Conservation (phyloP, 2,329 filamentous ascomycete genomes). For the Stylonectria norvegica region DNA sequence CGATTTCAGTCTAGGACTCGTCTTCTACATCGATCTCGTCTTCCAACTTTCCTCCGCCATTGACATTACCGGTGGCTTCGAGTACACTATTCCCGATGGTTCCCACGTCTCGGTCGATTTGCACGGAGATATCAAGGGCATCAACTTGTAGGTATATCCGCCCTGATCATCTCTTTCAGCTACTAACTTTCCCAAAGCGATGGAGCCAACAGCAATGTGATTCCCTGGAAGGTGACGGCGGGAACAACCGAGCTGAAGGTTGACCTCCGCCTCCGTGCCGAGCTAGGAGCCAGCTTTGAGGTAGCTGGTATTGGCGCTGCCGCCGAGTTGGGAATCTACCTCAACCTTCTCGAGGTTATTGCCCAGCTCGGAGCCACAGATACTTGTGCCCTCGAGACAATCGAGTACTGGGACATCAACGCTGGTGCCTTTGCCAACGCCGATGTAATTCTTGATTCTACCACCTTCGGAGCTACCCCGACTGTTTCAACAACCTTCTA, state of each 20-base stretch:
- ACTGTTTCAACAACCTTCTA: neutral
- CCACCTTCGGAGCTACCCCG: neutral
- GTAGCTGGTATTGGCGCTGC: neutral
- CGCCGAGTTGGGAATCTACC: neutral
- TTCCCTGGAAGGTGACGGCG: neutral
- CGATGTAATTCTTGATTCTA: neutral
- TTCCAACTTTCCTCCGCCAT: neutral
- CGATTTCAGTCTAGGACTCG: neutral
- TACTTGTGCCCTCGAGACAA: neutral
- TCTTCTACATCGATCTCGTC: neutral
- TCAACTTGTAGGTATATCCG: neutral
- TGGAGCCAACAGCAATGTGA: neutral
- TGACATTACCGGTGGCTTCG: neutral
- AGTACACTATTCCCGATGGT: neutral
- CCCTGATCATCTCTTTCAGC: neutral
- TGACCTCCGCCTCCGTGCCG: neutral
- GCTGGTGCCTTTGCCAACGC: neutral
- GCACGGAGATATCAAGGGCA: neutral
- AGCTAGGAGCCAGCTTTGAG: neutral
- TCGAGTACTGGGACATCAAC: neutral
- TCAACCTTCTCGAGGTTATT: neutral
- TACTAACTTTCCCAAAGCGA: neutral
- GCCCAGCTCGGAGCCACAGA: neutral
- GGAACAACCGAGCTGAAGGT: neutral
- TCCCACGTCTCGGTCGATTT: neutral